Evolutionary conservation across 106 monocot species (phyloP).

Genomic region (Dendrobium officinale): DNA sequence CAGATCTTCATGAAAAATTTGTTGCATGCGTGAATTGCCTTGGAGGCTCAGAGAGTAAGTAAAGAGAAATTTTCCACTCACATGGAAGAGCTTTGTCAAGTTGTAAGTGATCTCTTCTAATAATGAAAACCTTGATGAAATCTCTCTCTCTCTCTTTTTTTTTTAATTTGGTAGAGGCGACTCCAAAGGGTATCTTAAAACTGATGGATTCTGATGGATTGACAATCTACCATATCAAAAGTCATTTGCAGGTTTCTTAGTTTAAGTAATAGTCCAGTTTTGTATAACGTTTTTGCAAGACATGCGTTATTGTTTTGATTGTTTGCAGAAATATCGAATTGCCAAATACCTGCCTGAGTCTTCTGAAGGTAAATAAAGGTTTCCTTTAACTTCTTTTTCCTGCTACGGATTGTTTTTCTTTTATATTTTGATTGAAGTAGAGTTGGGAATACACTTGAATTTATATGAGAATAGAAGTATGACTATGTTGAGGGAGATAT

Average conservation of each 20-base stretch:
- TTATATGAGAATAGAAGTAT: too few species aligned
- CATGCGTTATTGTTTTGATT: background rate
- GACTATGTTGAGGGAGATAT: too few species aligned
- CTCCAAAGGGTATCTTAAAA: slow-evolving; percentile 61
- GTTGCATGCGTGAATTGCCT: slow-evolving; percentile 50
- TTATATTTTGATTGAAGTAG: background rate
- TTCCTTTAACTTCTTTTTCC: background rate
- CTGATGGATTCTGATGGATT: slow-evolving; percentile 49
- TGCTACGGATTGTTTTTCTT: background rate
- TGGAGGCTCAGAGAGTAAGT: slow-evolving; percentile 61
- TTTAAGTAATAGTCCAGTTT: background rate
- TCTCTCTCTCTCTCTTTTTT: background rate
- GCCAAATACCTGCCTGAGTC: slow-evolving; percentile 42
- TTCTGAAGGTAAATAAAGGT: slow-evolving; percentile 33
- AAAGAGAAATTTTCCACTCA: slow-evolving; percentile 4
- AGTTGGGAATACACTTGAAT: too few species aligned
- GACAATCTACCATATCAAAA: slow-evolving; percentile 66
- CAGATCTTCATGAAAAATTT: slow-evolving; percentile 58
- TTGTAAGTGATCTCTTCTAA: background rate
- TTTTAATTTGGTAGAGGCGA: slow-evolving; percentile 37
- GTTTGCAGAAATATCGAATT: slow-evolving; percentile 51
- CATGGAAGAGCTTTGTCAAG: background rate
- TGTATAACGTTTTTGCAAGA: background rate
- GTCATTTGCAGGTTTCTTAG: slow-evolving; percentile 59
- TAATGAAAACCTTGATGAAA: background rate